Conservation (phyloP, 306 rosid species). For the Cyamopsis tetragonoloba region DNA sequence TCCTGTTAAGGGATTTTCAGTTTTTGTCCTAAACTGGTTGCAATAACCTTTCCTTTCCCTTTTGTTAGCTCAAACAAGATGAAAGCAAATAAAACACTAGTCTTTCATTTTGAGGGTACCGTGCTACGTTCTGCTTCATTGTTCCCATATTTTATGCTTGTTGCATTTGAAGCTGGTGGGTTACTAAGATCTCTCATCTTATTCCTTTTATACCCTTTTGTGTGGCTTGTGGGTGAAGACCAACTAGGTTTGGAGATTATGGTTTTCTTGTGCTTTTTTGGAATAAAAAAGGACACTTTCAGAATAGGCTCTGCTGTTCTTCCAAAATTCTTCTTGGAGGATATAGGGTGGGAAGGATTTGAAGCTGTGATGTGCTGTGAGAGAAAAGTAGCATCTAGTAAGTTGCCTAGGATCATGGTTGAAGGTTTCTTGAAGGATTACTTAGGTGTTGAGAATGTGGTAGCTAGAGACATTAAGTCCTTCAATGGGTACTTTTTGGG, state of each 20-base stretch:
- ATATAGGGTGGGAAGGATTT: slow-evolving; percentile 52
- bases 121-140: slow-evolving; percentile 45
- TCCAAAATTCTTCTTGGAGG: slow-evolving; percentile 60
- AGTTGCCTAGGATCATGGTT: slow-evolving; percentile 63
- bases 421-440: slow-evolving; percentile 54
- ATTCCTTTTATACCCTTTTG: slow-evolving; percentile 52
- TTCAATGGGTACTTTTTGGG: slow-evolving; percentile 58
- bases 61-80: too few relatives aligned
- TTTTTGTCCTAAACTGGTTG: too few relatives aligned
- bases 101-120: slow-evolving; percentile 53
- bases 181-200: slow-evolving; percentile 43
- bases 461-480: slow-evolving; percentile 54
- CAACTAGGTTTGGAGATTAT: slow-evolving; percentile 42
- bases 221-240: slow-evolving; percentile 53
- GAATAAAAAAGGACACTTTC: slow-evolving; percentile 38
- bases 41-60: too few relatives aligned
- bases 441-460: slow-evolving; percentile 45
- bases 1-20: too few relatives aligned
- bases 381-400: slow-evolving; percentile 45
- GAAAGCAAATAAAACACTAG: slow-evolving; percentile 19
- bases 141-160: slow-evolving; percentile 73
- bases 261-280: slow-evolving; percentile 63
- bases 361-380: slow-evolving; percentile 44
- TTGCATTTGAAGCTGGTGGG: slow-evolving; percentile 73
- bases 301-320: slow-evolving; percentile 54